Conservation (phyloP, 2,329 filamentous ascomycete genomes). For the Monosporascus sp. region DNA sequence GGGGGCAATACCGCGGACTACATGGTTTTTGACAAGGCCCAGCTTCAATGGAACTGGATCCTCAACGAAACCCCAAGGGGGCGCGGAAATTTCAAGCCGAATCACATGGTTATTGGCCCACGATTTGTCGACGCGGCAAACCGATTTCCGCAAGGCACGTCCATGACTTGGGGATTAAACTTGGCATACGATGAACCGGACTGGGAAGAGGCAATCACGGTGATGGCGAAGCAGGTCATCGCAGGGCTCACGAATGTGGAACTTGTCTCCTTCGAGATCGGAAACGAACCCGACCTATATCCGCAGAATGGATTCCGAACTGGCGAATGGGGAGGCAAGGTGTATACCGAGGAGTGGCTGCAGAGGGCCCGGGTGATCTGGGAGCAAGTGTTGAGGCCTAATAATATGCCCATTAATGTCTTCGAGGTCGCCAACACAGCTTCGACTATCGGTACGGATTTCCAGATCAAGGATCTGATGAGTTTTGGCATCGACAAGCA, state of each 20-base stretch:
- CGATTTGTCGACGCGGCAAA: slow-evolving; percentile 42
- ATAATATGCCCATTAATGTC: slow-evolving; percentile 34
- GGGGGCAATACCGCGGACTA: slow-evolving; percentile 49
- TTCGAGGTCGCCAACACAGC: slow-evolving; percentile 46
- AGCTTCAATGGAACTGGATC: slow-evolving; percentile 31
- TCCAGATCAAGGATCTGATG: slow-evolving; percentile 38
- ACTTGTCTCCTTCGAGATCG: slow-evolving; percentile 25
- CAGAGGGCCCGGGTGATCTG: slow-evolving; percentile 38
- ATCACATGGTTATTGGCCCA: slow-evolving; percentile 42
- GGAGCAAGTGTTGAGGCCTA: slow-evolving; percentile 38
- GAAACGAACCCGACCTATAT: slow-evolving; percentile 28
- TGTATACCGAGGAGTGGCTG: slow-evolving; percentile 41
- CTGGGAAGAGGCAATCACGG: slow-evolving; percentile 37
- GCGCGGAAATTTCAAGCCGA: slow-evolving; percentile 34
- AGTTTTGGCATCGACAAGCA: slow-evolving; percentile 32
- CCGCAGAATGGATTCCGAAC: slow-evolving; percentile 38
- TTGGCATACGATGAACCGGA: slow-evolving; percentile 41
- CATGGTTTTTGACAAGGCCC: slow-evolving; percentile 37
- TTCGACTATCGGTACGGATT: slow-evolving; percentile 46
- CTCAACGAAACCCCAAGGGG: slow-evolving; percentile 33
- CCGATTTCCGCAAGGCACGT: slow-evolving; percentile 43
- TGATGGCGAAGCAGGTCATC: slow-evolving; percentile 29
- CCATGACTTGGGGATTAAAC: slow-evolving; percentile 45
- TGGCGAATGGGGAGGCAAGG: slow-evolving; percentile 36
- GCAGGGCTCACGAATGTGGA: slow-evolving; percentile 16